Percentiles rank a stretch among this genome's conserved stretches.
phyloP scores from a whole-genome alignment of 192 early-diverging fungal species.

The Backusella australiensis region DNA sequence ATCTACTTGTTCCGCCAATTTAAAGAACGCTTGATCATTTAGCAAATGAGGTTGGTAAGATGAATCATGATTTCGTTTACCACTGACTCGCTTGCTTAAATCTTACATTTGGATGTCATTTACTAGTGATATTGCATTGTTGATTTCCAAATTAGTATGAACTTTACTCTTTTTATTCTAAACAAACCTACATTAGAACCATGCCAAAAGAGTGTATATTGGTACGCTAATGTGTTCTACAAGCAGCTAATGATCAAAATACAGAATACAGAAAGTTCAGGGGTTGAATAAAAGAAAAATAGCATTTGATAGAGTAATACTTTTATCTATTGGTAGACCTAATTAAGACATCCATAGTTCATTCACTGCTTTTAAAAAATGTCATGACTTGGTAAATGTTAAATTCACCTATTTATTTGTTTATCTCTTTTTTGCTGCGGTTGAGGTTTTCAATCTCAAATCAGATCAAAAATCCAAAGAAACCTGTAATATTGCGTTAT shows the following conservation, averaged over 20 bases:
- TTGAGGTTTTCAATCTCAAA: not conserved
- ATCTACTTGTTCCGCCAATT: not conserved
- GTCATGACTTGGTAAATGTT: not conserved
- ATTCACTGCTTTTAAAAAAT: not conserved
- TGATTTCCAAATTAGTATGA: not conserved
- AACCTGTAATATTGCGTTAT: not conserved
- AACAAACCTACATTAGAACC: not conserved
- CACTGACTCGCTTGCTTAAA: not conserved
- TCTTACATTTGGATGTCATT: no score
- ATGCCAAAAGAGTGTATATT: not conserved
- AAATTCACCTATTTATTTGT: not conserved
- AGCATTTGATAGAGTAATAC: not conserved
- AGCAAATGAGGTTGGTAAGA: not conserved
- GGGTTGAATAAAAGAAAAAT: not conserved
- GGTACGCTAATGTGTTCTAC: not conserved
- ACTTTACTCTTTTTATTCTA: not conserved
- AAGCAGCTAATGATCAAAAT: not conserved
- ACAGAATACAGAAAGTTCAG: not conserved
- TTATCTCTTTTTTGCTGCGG: not conserved
- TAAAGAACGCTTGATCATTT: not conserved
- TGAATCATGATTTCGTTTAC: not conserved
- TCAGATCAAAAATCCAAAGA: conserved; percentile 1
- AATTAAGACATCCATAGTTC: not conserved
- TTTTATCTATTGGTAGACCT: not conserved
- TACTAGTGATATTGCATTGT: not conserved